Evolutionary conservation across 352 stramenopile species (phyloP).

Genomic region (Globisporangium abappressorium): DNA sequence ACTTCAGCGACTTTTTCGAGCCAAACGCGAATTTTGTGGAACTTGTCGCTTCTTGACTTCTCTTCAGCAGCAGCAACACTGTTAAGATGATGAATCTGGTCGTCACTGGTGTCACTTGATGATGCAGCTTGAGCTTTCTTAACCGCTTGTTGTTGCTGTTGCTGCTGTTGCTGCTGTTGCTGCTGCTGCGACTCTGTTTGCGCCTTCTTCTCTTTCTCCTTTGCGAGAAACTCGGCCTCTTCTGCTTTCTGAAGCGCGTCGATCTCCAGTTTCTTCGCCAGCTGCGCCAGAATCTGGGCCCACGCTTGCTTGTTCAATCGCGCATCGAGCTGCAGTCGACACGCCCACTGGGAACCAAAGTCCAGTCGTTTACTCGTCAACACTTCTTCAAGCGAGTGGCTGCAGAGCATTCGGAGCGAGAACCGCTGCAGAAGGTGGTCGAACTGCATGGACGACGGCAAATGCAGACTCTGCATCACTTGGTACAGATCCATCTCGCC

Average conservation of each 20-base stretch:
- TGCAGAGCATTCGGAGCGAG: slow-evolving; percentile 10
- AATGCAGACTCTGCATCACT: slow-evolving; percentile 18
- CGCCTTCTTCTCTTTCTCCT: slow-evolving; percentile 20
- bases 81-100: background rate
- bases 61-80: background rate
- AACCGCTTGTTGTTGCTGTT: slow-evolving; percentile 12
- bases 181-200: slow-evolving; percentile 1
- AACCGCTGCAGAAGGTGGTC: slow-evolving; percentile 17
- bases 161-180: slow-evolving; percentile 17
- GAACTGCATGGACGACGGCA: slow-evolving; percentile 28
- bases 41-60: background rate
- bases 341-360: slow-evolving; percentile 44
- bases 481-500: slow-evolving; percentile 33
- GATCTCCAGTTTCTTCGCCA: slow-evolving; percentile 36
- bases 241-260: slow-evolving; percentile 28
- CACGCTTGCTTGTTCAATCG: slow-evolving; percentile 53
- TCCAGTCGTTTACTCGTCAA: slow-evolving; percentile 58
- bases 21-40: background rate
- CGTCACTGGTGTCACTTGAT: background rate
- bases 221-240: slow-evolving; percentile 34
- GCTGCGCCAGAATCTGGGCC: slow-evolving; percentile 50
- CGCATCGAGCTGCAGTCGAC: slow-evolving; percentile 49
- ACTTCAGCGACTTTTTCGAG: slow-evolving; percentile 25
- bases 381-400: slow-evolving; percentile 45
- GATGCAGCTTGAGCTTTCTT: slow-evolving; percentile 12